Evolutionary conservation across 106 monocot species (phyloP).

Genomic region (Dendrobium huoshanense): DNA sequence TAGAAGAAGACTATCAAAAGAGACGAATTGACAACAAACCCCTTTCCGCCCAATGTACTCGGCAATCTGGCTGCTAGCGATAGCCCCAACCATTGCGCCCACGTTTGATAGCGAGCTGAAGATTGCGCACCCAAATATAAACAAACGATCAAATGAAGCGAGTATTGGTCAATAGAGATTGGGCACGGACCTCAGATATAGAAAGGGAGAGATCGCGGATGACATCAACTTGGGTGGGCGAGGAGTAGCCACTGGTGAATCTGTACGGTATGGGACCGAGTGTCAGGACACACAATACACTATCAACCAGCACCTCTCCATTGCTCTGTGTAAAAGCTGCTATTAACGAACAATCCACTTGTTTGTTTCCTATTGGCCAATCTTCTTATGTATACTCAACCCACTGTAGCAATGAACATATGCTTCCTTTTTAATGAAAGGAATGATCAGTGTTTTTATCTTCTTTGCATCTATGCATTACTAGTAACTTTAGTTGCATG

Average conservation of each 20-base stretch:
- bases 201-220: conserved; percentile 65
- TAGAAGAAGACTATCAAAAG: neutral
- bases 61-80: conserved; percentile 88
- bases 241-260: conserved; percentile 88
- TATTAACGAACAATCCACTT: no score
- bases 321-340: no score
- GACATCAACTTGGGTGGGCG: conserved; percentile 73
- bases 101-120: conserved; percentile 96
- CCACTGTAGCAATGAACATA: no score
- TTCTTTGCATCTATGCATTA: no score
- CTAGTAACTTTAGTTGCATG: no score
- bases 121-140: neutral
- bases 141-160: neutral
- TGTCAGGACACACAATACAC: no score
- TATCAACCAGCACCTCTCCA: no score
- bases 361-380: no score
- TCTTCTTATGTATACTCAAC: no score
- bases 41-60: conserved; percentile 93
- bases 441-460: no score
- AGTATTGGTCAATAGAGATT: neutral
- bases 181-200: conserved; percentile 45
- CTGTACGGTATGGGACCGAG: conserved; percentile 90
- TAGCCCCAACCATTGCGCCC: conserved; percentile 93
- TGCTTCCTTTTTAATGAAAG: no score
- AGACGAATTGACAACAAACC: conserved; percentile 20